Percentiles rank a stretch among this genome's conserved stretches.
These are phyloP conservation scores for Rosa rugosa DNA, from an alignment of 306 rosid genomes.

Conservation along the genomic window DNA sequence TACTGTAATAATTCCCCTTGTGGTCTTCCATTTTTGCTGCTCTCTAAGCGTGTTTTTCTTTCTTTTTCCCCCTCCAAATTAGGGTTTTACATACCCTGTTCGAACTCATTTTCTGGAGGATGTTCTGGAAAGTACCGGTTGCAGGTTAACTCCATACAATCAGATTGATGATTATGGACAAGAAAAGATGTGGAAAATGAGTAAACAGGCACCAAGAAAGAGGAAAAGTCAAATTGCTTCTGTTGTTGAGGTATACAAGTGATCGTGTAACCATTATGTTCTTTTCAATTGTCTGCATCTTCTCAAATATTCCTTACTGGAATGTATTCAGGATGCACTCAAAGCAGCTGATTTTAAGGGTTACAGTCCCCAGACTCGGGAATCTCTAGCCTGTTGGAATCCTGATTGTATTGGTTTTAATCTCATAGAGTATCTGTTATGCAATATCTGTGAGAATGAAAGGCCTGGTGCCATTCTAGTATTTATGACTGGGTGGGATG, in stretches of 20 bases:
- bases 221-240: conserved; percentile 96
- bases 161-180: conserved; percentile 97
- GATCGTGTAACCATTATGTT: conserved; percentile 13
- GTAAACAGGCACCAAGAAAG: conserved; percentile 90
- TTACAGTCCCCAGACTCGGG: conserved; percentile 70
- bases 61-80: conserved; percentile 17
- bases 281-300: conserved; percentile 4
- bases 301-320: conserved; percentile 23
- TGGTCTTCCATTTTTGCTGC: background rate
- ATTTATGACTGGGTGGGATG: conserved; percentile 99
- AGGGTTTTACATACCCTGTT: conserved; percentile 90
- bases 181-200: conserved; percentile 87
- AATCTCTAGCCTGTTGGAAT: conserved; percentile 90
- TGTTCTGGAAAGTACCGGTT: conserved; percentile 79
- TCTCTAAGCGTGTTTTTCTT: background rate
- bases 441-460: conserved; percentile 76
- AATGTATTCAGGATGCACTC: conserved; percentile 73
- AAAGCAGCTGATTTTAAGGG: conserved; percentile 67
- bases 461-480: conserved; percentile 86
- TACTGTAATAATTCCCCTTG: background rate
- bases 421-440: conserved; percentile 74
- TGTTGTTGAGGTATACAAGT: conserved; percentile 65
- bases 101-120: conserved; percentile 81
- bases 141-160: conserved; percentile 71
- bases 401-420: conserved; percentile 88